Percentiles rank a stretch among this genome's conserved stretches.
Conservation (phyloP, 192 early-diverging fungal species). For the Oehlia diaphana region DNA sequence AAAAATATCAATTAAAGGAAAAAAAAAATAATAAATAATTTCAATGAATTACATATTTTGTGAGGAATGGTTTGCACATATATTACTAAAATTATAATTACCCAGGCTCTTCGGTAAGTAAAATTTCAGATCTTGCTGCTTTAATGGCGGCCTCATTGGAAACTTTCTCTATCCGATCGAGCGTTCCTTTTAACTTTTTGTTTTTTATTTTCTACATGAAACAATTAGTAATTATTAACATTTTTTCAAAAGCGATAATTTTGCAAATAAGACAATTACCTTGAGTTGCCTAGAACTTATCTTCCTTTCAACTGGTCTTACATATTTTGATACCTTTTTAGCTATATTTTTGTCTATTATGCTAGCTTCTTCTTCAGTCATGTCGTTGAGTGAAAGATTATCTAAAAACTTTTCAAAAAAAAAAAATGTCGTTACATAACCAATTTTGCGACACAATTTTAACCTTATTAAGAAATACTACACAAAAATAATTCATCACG, state of each 20-base stretch:
- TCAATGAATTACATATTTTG: too few species aligned
- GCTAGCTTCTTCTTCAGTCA: too few species aligned
- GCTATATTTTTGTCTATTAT: background rate
- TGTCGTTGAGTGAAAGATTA: background rate
- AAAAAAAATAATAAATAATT: too few species aligned
- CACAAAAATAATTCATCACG: background rate
- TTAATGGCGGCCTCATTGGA: slow-evolving; percentile 65
- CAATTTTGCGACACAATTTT: background rate
- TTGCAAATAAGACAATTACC: background rate
- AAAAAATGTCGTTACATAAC: background rate
- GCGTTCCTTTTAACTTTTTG: slow-evolving; percentile 68
- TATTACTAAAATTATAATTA: slow-evolving; percentile 2
- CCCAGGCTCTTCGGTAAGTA: slow-evolving; percentile 58
- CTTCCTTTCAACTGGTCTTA: background rate
- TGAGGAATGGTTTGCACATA: background rate
- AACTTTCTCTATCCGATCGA: slow-evolving; percentile 62
- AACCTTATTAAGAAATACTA: too few species aligned
- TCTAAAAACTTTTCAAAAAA: too few species aligned
- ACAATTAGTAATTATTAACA: background rate
- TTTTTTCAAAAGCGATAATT: background rate
- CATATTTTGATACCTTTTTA: background rate
- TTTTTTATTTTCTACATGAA: slow-evolving; percentile 56
- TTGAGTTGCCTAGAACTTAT: background rate
- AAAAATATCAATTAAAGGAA: background rate
- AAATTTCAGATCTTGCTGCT: slow-evolving; percentile 76